Conservation (phyloP, 139 green algal genomes). For the Pleodorina starrii region DNA sequence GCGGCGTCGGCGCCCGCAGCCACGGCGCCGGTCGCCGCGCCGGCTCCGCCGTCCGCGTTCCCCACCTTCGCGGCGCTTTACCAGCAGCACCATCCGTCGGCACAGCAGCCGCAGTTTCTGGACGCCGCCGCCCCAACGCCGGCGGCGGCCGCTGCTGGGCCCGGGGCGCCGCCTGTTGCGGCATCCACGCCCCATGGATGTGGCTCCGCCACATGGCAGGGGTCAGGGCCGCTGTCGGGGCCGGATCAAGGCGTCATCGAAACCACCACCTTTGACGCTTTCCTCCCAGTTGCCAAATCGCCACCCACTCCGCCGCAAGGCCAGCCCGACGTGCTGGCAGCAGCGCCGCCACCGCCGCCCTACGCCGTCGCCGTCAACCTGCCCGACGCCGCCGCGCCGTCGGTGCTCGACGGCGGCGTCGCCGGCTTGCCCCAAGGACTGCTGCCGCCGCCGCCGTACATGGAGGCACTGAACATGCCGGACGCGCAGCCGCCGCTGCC, state of each 20-base stretch:
- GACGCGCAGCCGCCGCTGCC: not conserved
- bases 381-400: not conserved
- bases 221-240: not conserved
- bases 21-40: not conserved
- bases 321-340: not conserved
- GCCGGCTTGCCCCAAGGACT: not conserved
- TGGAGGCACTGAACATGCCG: slow-evolving; percentile 1
- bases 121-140: not conserved
- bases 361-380: not conserved
- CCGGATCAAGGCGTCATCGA: not conserved
- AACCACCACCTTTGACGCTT: not conserved
- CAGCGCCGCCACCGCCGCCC: not conserved
- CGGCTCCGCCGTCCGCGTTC: not conserved
- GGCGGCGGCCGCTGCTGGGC: not conserved
- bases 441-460: slow-evolving; percentile 10
- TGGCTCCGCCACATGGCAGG: not conserved
- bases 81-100: not conserved
- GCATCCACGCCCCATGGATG: no score
- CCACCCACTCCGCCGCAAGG: not conserved
- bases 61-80: slow-evolving; percentile 20
- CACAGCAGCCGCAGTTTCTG: not conserved
- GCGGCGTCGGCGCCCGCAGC: no score
- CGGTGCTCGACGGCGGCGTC: not conserved
- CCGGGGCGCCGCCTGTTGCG: not conserved
- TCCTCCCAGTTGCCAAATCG: not conserved